phyloP scores from a whole-genome alignment of 164 flowering plant genomes.

The Saururus chinensis region DNA sequence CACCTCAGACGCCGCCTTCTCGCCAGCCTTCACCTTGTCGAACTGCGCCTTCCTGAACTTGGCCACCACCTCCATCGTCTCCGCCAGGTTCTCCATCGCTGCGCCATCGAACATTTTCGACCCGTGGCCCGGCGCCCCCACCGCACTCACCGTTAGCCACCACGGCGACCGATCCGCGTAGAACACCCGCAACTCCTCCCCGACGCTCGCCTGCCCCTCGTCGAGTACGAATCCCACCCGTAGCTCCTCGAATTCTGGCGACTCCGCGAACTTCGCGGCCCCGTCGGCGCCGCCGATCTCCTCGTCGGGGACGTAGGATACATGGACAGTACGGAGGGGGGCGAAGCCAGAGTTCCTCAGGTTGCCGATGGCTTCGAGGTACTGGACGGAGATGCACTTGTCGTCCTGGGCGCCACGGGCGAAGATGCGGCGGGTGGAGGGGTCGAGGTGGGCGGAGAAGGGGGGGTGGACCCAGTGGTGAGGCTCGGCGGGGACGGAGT shows the following conservation, averaged over 20 bases:
- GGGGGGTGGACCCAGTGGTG: constrained; percentile 76
- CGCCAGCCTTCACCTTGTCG: constrained; percentile 74
- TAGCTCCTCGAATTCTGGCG: constrained; percentile 48
- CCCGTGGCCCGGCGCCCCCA: constrained; percentile 81
- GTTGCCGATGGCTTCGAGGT: constrained; percentile 34
- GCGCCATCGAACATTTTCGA: constrained; percentile 65
- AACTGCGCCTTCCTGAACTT: constrained; percentile 62
- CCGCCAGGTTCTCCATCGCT: constrained; percentile 93
- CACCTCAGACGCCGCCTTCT: constrained; percentile 57
- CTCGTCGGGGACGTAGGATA: constrained; percentile 82
- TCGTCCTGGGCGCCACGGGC: constrained; percentile 95
- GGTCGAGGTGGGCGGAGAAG: constrained; percentile 44
- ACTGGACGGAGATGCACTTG: constrained; percentile 64
- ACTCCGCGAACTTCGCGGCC: constrained; percentile 40
- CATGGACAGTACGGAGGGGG: constrained; percentile 42
- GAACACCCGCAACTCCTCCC: constrained; percentile 67
- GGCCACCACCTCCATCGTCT: constrained; percentile 59
- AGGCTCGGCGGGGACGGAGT: constrained; percentile 91
- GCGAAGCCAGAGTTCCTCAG: constrained; percentile 16
- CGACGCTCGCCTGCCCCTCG: constrained; percentile 76
- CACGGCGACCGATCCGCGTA: constrained; percentile 77
- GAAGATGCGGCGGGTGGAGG: constrained; percentile 48
- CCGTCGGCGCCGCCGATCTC: constrained; percentile 85
- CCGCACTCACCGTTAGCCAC: constrained; percentile 49
- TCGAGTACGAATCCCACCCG: constrained; percentile 82